phyloP scores from a whole-genome alignment of 768 basidiomycete species.

The Amanita brunnescens region DNA sequence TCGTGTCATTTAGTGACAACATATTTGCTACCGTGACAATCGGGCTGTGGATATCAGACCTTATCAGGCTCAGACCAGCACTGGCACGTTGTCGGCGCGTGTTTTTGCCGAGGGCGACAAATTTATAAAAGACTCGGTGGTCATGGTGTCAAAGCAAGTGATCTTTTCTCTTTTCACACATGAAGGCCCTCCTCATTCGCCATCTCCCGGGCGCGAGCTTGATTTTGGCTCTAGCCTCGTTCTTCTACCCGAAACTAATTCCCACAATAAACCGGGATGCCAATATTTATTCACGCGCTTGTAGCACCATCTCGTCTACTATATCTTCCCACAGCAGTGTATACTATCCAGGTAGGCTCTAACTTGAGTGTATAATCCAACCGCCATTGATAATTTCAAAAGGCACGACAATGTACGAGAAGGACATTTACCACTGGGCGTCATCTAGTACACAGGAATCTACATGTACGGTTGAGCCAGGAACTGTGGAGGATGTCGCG shows the following conservation, averaged over 20 bases:
- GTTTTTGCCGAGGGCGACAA: neutral
- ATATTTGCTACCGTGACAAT: no score
- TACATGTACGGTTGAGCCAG: slow-evolving; percentile 5
- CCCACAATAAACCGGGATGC: neutral
- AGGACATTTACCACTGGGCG: slow-evolving; percentile 5
- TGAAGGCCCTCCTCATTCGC: neutral
- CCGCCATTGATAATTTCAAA: neutral
- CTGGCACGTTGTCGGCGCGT: neutral
- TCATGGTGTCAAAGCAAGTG: no score
- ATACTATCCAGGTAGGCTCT: slow-evolving; percentile 13
- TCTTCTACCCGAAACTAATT: neutral
- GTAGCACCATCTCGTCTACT: neutral
- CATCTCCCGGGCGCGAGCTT: neutral
- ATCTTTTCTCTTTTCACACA: neutral
- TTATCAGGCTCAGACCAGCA: no score
- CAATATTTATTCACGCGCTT: neutral
- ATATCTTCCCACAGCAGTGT: slow-evolving; percentile 1
- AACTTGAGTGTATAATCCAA: no score
- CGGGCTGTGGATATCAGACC: no score
- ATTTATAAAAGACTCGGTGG: no score
- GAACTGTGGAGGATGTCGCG: slow-evolving; percentile 3
- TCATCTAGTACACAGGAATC: neutral
- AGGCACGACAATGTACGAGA: neutral
- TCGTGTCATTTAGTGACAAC: no score
- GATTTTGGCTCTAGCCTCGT: neutral